Percentiles rank a stretch among this genome's conserved stretches.
Conservation (phyloP, 2,329 filamentous ascomycete species). For the Aspergillus fructus region DNA sequence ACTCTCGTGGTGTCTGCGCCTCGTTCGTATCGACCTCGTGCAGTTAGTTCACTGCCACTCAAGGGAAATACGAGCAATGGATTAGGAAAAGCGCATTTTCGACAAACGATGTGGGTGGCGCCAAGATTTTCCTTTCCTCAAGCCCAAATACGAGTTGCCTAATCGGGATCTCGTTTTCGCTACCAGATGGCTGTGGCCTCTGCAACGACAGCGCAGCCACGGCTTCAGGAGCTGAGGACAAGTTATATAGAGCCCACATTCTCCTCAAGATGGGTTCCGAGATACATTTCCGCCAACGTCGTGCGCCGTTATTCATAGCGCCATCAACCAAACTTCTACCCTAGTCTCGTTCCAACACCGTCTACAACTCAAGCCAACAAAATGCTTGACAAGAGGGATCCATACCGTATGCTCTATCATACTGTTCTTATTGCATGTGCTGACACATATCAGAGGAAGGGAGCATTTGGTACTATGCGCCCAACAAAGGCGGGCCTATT, state of each 20-base stretch:
- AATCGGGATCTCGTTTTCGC: constrained; percentile 24
- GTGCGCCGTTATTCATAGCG: neutral
- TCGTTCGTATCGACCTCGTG: neutral
- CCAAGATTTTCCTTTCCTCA: neutral
- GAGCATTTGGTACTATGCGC: constrained; percentile 42
- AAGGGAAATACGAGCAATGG: neutral
- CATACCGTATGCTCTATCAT: constrained; percentile 25
- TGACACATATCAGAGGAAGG: constrained; percentile 28
- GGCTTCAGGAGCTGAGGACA: neutral
- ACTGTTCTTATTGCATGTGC: constrained; percentile 4
- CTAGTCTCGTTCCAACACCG: neutral
- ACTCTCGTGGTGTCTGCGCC: neutral
- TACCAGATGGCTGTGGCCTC: constrained; percentile 1
- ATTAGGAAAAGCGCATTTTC: neutral
- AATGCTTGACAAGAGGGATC: constrained; percentile 22
- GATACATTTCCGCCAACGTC: neutral
- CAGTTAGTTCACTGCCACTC: neutral
- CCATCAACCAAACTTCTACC: neutral
- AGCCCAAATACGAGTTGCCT: constrained; percentile 13
- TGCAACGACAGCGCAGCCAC: neutral
- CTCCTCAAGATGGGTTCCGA: neutral
- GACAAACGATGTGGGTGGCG: neutral
- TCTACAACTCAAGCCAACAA: neutral
- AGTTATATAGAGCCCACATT: neutral
- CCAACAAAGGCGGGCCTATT: constrained; percentile 43